These are phyloP conservation scores for Cyberlindnera samutprakarnensis DNA, from an alignment of 805 yeast species.

Conservation along the genomic window DNA sequence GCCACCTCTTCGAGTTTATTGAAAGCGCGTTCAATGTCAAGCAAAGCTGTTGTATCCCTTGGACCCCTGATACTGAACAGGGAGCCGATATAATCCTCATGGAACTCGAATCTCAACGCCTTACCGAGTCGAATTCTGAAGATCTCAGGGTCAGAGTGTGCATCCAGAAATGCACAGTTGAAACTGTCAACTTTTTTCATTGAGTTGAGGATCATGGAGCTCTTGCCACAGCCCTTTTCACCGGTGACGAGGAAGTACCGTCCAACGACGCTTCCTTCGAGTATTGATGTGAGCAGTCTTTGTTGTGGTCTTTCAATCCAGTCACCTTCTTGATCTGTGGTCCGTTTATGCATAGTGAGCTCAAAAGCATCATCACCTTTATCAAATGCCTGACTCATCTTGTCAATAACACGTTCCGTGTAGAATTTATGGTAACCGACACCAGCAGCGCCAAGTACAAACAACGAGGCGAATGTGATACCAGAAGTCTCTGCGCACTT, in stretches of 20 bases:
- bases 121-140: constrained; percentile 70
- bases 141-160: constrained; percentile 81
- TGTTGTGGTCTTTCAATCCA: constrained; percentile 77
- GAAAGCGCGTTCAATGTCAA: constrained; percentile 80
- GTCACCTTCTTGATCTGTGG: constrained; percentile 31
- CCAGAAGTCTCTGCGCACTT: constrained; percentile 63
- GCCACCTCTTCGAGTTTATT: constrained; percentile 71
- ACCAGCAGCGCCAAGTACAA: constrained; percentile 67
- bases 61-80: constrained; percentile 78
- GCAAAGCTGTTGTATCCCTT: constrained; percentile 71
- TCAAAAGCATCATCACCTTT: constrained; percentile 60
- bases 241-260: constrained; percentile 69
- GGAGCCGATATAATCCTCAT: constrained; percentile 79
- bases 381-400: constrained; percentile 61
- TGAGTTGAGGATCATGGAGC: constrained; percentile 66
- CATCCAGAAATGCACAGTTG: constrained; percentile 67
- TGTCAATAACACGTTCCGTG: constrained; percentile 47
- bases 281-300: constrained; percentile 50
- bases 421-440: constrained; percentile 60
- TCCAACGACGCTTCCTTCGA: constrained; percentile 57
- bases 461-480: constrained; percentile 61
- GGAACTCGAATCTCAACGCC: constrained; percentile 65
- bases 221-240: constrained; percentile 83
- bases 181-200: constrained; percentile 55
- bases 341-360: constrained; percentile 41